Conservation (phyloP, 176 grass and related monocot species). For the Cenchrus fungigraminus region DNA sequence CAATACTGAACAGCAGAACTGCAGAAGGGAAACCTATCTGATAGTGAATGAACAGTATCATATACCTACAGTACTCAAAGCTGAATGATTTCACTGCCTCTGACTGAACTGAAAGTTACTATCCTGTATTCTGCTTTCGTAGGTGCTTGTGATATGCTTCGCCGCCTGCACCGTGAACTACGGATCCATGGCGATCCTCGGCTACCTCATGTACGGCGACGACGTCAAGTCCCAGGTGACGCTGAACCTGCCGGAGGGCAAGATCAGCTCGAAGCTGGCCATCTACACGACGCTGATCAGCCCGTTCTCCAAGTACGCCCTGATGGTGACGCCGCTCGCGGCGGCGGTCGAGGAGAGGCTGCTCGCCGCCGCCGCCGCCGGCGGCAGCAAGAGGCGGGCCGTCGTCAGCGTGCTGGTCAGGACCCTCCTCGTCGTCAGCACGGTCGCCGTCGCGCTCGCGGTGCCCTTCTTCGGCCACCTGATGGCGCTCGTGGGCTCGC, state of each 20-base stretch:
- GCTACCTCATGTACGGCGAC: conserved; percentile 86
- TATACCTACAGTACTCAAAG: background rate
- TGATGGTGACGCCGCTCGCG: conserved; percentile 63
- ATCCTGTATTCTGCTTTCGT: background rate
- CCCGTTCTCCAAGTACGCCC: conserved; percentile 78
- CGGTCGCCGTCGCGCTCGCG: conserved; percentile 58
- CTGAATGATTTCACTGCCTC: background rate
- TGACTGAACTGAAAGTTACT: background rate
- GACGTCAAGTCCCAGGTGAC: conserved; percentile 70
- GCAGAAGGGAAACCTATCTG: background rate
- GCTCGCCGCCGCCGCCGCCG: background rate
- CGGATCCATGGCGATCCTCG: conserved; percentile 63
- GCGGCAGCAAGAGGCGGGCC: conserved; percentile 27
- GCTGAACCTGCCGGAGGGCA: conserved; percentile 71
- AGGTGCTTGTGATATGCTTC: conserved; percentile 78
- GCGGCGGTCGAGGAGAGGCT: conserved; percentile 63
- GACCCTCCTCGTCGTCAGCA: conserved; percentile 59
- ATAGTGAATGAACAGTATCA: background rate
- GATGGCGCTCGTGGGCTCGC: conserved; percentile 80
- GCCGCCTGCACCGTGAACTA: conserved; percentile 68
- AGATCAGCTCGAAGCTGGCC: conserved; percentile 60
- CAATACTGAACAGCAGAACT: background rate
- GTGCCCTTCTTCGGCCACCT: conserved; percentile 84
- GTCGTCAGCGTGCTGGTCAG: conserved; percentile 32
- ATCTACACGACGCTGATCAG: conserved; percentile 84